Percentiles rank a stretch among this genome's conserved stretches.
These are phyloP conservation scores for Chaetomiaceae sp. DNA, from an alignment of 2,329 filamentous ascomycete genomes.

Conservation along the genomic window DNA sequence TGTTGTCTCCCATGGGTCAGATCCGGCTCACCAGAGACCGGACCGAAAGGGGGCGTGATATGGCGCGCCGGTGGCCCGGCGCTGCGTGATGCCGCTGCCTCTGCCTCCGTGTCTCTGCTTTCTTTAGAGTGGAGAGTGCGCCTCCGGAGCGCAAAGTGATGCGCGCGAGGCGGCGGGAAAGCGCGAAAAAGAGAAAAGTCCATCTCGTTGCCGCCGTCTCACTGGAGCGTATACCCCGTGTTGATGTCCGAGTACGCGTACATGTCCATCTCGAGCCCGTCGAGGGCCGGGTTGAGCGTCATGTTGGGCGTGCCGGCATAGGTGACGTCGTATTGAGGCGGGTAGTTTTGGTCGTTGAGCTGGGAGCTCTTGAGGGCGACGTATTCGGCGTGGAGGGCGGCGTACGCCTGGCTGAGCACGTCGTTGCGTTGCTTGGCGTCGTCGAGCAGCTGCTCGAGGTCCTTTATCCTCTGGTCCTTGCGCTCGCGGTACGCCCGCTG, in stretches of 20 bases:
- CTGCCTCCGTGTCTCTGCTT: too few species aligned
- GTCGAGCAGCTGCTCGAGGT: constrained; percentile 53
- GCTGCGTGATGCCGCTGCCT: too few species aligned
- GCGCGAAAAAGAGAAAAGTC: neutral
- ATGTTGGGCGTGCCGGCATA: constrained; percentile 18
- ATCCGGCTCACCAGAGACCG: too few species aligned
- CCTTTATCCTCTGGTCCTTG: constrained; percentile 61
- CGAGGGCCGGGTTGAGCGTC: constrained; percentile 19
- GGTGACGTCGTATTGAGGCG: constrained; percentile 10
- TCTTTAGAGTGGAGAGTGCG: too few species aligned
- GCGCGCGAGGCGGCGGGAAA: too few species aligned
- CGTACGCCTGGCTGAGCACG: constrained; percentile 50
- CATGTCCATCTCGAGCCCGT: constrained; percentile 29
- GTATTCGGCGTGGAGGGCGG: constrained; percentile 43
- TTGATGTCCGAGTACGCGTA: constrained; percentile 15
- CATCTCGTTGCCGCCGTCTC: constrained; percentile 22
- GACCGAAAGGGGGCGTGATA: too few species aligned
- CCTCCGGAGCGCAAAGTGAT: too few species aligned
- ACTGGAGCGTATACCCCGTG: neutral
- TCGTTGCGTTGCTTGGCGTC: constrained; percentile 52
- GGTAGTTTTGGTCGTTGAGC: constrained; percentile 22
- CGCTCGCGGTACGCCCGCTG: constrained; percentile 58
- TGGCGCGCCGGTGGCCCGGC: too few species aligned
- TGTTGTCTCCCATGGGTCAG: too few species aligned
- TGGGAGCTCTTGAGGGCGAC: constrained; percentile 36